A percentile compares a stretch with the other conserved stretches of the same genome.
phyloP scores from a whole-genome alignment of 2,329 filamentous ascomycete genomes.

The Pseudodiploospora longispora region DNA sequence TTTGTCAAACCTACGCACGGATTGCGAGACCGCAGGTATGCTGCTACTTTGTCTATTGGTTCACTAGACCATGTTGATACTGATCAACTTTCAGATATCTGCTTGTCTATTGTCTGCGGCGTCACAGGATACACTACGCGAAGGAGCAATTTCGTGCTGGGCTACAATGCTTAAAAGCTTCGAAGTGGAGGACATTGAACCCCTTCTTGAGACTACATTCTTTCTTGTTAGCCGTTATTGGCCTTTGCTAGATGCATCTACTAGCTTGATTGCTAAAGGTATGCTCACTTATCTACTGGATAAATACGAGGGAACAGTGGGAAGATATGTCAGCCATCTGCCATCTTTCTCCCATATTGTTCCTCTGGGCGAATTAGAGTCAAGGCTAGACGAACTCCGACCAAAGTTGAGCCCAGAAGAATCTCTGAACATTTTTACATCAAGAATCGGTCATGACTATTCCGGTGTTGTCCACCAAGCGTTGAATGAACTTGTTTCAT shows the following conservation, averaged over 20 bases:
- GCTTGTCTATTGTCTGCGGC: slow-evolving; percentile 87
- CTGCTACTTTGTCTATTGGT: neutral
- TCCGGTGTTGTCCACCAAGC: slow-evolving; percentile 77
- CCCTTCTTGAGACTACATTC: slow-evolving; percentile 80
- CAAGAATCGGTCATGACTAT: slow-evolving; percentile 75
- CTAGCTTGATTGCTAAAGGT: slow-evolving; percentile 50
- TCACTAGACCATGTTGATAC: slow-evolving; percentile 2
- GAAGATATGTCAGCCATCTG: slow-evolving; percentile 62
- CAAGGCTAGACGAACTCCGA: slow-evolving; percentile 57
- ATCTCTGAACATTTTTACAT: slow-evolving; percentile 61
- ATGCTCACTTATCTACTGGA: slow-evolving; percentile 59
- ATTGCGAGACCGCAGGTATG: slow-evolving; percentile 77
- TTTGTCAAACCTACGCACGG: slow-evolving; percentile 65
- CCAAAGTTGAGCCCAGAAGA: slow-evolving; percentile 38
- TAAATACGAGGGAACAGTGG: slow-evolving; percentile 52
- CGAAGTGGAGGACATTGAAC: slow-evolving; percentile 68
- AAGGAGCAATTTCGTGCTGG: slow-evolving; percentile 79
- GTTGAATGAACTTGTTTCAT: slow-evolving; percentile 66
- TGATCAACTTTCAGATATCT: slow-evolving; percentile 54
- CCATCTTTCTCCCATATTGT: slow-evolving; percentile 69
- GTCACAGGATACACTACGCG: slow-evolving; percentile 63
- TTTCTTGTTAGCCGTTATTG: slow-evolving; percentile 81
- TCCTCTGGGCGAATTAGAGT: slow-evolving; percentile 59
- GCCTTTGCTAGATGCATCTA: slow-evolving; percentile 53
- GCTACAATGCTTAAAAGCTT: slow-evolving; percentile 66